These are phyloP conservation scores for Urostyla sp. DNA, from an alignment of 73 alveolate genomes.

Conservation along the genomic window DNA sequence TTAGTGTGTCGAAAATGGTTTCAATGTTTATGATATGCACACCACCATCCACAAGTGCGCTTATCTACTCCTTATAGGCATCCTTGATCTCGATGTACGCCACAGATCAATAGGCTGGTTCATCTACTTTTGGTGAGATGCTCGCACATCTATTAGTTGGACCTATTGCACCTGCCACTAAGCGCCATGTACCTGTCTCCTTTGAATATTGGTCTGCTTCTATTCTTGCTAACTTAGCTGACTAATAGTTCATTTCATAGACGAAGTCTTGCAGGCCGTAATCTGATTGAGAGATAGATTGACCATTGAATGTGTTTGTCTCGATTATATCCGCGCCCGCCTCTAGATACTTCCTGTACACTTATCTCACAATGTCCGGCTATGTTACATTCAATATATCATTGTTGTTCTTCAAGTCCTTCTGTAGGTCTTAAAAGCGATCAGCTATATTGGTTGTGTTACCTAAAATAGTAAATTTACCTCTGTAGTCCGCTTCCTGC, in stretches of 20 bases:
- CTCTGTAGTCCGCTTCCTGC: constrained; percentile 71
- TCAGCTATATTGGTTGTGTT: constrained; percentile 64
- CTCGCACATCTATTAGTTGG: constrained; percentile 77
- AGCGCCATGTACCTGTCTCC: constrained; percentile 64
- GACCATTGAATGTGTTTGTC: constrained; percentile 85
- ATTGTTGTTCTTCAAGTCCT: constrained; percentile 76
- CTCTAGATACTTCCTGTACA: constrained; percentile 71
- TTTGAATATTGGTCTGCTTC: constrained; percentile 68
- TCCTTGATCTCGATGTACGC: constrained; percentile 66
- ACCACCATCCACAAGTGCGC: constrained; percentile 82
- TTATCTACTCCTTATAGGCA: constrained; percentile 68
- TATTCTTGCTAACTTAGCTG: constrained; percentile 64
- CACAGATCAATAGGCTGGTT: constrained; percentile 68
- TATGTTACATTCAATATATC: constrained; percentile 73
- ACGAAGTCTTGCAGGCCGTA: constrained; percentile 69
- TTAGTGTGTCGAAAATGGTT: constrained; percentile 81
- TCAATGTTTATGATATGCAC: constrained; percentile 73
- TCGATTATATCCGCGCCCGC: constrained; percentile 88
- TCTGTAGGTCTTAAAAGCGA: constrained; percentile 66
- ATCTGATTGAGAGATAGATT: constrained; percentile 63
- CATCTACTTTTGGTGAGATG: constrained; percentile 81
- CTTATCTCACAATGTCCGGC: constrained; percentile 67
- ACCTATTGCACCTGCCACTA: constrained; percentile 88
- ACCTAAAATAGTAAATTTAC: too few species aligned
- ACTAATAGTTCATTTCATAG: constrained; percentile 64